A percentile compares a stretch with the other conserved stretches of the same genome.
phyloP scores from a whole-genome alignment of 2,329 filamentous ascomycete species.

The Ilyonectria robusta region DNA sequence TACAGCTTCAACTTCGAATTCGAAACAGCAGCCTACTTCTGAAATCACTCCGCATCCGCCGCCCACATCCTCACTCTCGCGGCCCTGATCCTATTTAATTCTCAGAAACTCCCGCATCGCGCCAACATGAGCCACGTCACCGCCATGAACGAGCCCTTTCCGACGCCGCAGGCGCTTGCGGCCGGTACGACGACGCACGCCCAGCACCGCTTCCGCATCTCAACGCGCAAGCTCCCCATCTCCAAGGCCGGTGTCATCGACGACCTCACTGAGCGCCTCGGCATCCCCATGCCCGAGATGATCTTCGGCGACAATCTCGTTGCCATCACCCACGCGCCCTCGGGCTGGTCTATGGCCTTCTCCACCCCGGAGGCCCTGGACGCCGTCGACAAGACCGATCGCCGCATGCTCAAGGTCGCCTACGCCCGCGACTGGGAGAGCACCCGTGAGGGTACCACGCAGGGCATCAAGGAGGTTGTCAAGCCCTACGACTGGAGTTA shows the following conservation, averaged over 20 bases:
- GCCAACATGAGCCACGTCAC: conserved; percentile 57
- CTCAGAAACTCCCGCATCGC: not conserved
- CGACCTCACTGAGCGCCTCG: conserved; percentile 81
- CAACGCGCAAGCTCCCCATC: conserved; percentile 92
- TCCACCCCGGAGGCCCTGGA: conserved; percentile 90
- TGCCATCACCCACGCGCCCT: conserved; percentile 78
- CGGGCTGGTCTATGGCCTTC: conserved; percentile 86
- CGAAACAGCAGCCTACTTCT: not conserved
- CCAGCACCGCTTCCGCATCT: conserved; percentile 80
- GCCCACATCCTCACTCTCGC: not conserved
- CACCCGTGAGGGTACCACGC: conserved; percentile 79
- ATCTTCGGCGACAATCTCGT: conserved; percentile 98
- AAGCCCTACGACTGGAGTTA: conserved; percentile 99
- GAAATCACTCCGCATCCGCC: not conserved
- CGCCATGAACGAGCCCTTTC: conserved; percentile 67
- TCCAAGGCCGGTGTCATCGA: conserved; percentile 93
- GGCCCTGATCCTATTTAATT: not conserved
- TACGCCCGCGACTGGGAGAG: conserved; percentile 89
- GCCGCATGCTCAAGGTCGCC: conserved; percentile 91
- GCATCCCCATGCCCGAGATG: conserved; percentile 96
- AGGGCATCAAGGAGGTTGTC: conserved; percentile 92
- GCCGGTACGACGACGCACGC: conserved; percentile 69
- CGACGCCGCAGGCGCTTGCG: conserved; percentile 63
- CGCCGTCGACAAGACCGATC: conserved; percentile 92
- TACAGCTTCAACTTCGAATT: conserved; percentile 27